Conservation (phyloP, 176 grass and related monocot species). For the Paspalum vaginatum region DNA sequence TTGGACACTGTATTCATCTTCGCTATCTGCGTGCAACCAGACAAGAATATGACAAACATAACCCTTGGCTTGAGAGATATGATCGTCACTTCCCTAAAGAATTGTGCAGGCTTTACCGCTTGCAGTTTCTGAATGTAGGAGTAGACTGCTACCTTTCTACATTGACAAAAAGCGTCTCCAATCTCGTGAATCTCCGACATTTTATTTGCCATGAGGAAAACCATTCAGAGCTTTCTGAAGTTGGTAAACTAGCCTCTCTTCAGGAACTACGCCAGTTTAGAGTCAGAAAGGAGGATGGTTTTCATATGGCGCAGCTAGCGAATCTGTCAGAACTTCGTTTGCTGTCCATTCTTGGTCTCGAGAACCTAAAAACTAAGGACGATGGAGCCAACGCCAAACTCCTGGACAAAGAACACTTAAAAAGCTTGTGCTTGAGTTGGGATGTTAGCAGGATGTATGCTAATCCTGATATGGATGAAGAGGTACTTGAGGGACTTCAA, state of each 20-base stretch:
- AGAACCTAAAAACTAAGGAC: constrained; percentile 25
- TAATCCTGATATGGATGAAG: background rate
- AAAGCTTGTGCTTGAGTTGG: constrained; percentile 27
- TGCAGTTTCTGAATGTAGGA: constrained; percentile 41
- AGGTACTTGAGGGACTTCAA: constrained; percentile 40
- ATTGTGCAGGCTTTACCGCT: constrained; percentile 40
- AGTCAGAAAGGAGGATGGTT: constrained; percentile 5
- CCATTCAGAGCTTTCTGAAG: constrained; percentile 28
- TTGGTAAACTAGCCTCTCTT: constrained; percentile 33
- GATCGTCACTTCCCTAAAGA: constrained; percentile 27
- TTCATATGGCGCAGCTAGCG: constrained; percentile 9
- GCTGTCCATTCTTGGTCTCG: constrained; percentile 19
- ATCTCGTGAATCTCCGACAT: constrained; percentile 41
- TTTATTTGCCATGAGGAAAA: constrained; percentile 4
- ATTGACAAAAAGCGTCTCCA: constrained; percentile 25
- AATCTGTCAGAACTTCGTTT: constrained; percentile 26
- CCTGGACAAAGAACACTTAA: constrained; percentile 10
- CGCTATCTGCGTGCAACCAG: constrained; percentile 45
- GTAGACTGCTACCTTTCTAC: background rate
- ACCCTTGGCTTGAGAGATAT: constrained; percentile 18
- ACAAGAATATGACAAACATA: constrained; percentile 22
- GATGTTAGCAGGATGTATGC: background rate
- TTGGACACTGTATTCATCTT: constrained; percentile 43
- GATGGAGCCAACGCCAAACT: constrained; percentile 21
- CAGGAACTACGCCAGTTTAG: constrained; percentile 38